Conservation (phyloP, 2,329 filamentous ascomycete species). For the Achaetomium macrosporum region DNA sequence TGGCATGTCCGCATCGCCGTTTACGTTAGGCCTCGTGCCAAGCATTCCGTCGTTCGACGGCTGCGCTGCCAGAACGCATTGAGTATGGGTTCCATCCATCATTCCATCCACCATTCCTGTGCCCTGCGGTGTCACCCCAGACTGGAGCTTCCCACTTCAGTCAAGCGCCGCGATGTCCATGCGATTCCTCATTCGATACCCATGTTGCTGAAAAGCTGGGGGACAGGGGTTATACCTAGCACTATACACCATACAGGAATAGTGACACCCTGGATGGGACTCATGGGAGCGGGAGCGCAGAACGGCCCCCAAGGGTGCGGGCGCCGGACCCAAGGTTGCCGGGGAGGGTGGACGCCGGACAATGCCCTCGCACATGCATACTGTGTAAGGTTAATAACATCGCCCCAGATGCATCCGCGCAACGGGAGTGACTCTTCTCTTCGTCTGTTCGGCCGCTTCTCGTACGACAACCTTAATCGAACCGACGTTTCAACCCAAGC, state of each 20-base stretch:
- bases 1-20: constrained; percentile 19
- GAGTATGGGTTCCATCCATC: constrained; percentile 9
- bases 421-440: too few species aligned
- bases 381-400: too few species aligned
- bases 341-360: too few species aligned
- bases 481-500: background rate
- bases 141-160: constrained; percentile 10
- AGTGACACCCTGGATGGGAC: too few species aligned
- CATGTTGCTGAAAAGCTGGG: constrained; percentile 1
- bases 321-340: too few species aligned
- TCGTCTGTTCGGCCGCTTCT: background rate
- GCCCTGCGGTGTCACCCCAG: constrained; percentile 11
- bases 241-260: too few species aligned
- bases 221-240: background rate
- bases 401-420: too few species aligned
- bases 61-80: constrained; percentile 7
- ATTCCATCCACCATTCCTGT: constrained; percentile 9
- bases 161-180: constrained; percentile 1
- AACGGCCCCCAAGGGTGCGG: too few species aligned
- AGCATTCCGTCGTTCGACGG: constrained; percentile 10
- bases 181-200: background rate
- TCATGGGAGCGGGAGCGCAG: too few species aligned
- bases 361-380: too few species aligned
- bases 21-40: constrained; percentile 13
- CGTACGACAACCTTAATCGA: background rate